Evolutionary conservation across 495 filamentous ascomycete species (phyloP).

Genomic region (Penicillium canariense): DNA sequence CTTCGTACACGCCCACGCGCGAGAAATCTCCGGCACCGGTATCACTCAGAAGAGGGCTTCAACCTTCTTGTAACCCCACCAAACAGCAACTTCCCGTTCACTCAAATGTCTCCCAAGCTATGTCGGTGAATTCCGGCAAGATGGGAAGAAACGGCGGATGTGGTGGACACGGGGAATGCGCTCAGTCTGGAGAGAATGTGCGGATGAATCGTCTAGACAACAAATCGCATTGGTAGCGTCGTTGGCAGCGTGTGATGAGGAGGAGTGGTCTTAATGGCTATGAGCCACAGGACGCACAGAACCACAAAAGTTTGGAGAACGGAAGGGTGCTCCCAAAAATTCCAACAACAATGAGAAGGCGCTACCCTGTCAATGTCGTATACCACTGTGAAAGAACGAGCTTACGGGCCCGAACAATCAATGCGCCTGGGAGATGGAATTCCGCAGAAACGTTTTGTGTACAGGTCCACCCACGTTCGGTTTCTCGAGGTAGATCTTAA

Average conservation of each 20-base stretch:
- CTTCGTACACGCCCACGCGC: constrained; percentile 22
- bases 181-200: constrained; percentile 4
- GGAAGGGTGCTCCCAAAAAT: neutral
- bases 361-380: constrained; percentile 20
- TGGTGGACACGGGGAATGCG: constrained; percentile 3
- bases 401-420: constrained; percentile 3
- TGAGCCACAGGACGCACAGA: constrained; percentile 9
- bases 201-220: constrained; percentile 23
- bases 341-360: constrained; percentile 15
- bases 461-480: constrained; percentile 1
- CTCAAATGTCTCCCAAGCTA: constrained; percentile 24
- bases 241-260: constrained; percentile 1
- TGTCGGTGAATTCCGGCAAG: constrained; percentile 2
- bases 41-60: constrained; percentile 28
- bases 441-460: neutral
- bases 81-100: constrained; percentile 29
- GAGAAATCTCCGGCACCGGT: constrained; percentile 31
- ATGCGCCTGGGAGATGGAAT: neutral
- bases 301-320: neutral
- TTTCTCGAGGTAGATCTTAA: neutral
- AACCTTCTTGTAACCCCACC: constrained; percentile 34
- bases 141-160: neutral
- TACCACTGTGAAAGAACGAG: neutral
- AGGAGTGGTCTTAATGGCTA: constrained; percentile 5
- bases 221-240: constrained; percentile 31